A percentile compares a stretch with the other conserved stretches of the same genome.
Conservation (phyloP, 2,329 filamentous ascomycete species). For the Hyphodiscus sp. region DNA sequence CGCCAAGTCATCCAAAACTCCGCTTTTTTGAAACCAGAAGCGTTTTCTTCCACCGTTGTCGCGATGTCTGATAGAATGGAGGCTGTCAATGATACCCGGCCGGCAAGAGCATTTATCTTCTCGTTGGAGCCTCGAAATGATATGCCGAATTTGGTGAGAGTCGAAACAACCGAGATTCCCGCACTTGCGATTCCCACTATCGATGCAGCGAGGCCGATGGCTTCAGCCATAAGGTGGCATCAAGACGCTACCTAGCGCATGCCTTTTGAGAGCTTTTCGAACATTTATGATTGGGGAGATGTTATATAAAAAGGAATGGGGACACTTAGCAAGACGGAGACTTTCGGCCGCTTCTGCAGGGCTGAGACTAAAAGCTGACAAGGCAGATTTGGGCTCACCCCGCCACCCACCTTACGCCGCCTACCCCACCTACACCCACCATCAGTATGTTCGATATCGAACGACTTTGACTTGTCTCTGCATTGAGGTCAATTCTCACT, state of each 20-base stretch:
- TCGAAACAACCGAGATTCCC: not conserved
- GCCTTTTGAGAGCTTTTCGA: not conserved
- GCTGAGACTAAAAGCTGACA: too few species aligned
- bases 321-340: too few species aligned
- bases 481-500: too few species aligned
- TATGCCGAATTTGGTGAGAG: slow-evolving; percentile 1
- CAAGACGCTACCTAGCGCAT: not conserved
- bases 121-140: not conserved
- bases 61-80: not conserved
- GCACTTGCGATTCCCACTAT: slow-evolving; percentile 1
- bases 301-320: too few species aligned
- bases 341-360: too few species aligned
- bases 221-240: slow-evolving; percentile 1
- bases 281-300: too few species aligned
- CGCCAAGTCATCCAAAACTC: slow-evolving; percentile 1
- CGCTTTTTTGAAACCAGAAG: not conserved
- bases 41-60: not conserved
- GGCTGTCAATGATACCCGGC: not conserved
- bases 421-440: too few species aligned
- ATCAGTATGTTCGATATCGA: too few species aligned
- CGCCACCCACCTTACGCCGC: too few species aligned
- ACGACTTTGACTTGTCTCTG: too few species aligned
- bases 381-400: too few species aligned
- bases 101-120: not conserved
- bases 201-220: slow-evolving; percentile 3